These are phyloP conservation scores for Paraphysoderma sedebokerense DNA, from an alignment of 371 early-diverging fungal species.

Conservation along the genomic window DNA sequence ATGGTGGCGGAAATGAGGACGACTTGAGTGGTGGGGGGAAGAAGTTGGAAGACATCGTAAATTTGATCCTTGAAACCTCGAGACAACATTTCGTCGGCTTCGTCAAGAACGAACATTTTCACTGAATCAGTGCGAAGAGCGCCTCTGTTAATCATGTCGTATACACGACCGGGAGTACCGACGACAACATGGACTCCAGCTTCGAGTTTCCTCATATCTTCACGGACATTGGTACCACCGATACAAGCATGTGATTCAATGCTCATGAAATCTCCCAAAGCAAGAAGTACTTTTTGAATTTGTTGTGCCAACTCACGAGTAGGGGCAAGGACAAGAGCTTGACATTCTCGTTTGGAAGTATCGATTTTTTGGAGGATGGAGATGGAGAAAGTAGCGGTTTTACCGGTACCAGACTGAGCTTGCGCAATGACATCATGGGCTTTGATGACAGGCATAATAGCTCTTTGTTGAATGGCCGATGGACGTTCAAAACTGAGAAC, in stretches of 20 bases:
- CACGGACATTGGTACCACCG: conserved; percentile 87
- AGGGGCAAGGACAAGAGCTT: conserved; percentile 93
- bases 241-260: conserved; percentile 89
- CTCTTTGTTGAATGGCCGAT: conserved; percentile 95
- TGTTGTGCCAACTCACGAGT: conserved; percentile 99
- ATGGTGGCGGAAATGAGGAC: conserved; percentile 97
- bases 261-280: conserved; percentile 87
- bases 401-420: conserved; percentile 99
- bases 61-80: conserved; percentile 98
- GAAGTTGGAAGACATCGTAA: conserved; percentile 86
- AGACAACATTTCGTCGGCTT: conserved; percentile 98
- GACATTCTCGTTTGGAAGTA: conserved; percentile 61
- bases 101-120: conserved; percentile 96
- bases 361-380: conserved; percentile 91
- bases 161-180: conserved; percentile 99
- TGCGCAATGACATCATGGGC: conserved; percentile 97
- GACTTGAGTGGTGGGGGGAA: conserved; percentile 90
- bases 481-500: conserved; percentile 49
- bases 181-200: conserved; percentile 69
- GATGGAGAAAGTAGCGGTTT: conserved; percentile 99
- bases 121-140: conserved; percentile 71
- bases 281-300: conserved; percentile 82
- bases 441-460: conserved; percentile 83
- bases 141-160: conserved; percentile 93
- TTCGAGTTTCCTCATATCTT: conserved; percentile 79